A percentile compares a stretch with the other conserved stretches of the same genome.
phyloP scores from a whole-genome alignment of 2,329 filamentous ascomycete genomes.

The Cladosporium sp. region DNA sequence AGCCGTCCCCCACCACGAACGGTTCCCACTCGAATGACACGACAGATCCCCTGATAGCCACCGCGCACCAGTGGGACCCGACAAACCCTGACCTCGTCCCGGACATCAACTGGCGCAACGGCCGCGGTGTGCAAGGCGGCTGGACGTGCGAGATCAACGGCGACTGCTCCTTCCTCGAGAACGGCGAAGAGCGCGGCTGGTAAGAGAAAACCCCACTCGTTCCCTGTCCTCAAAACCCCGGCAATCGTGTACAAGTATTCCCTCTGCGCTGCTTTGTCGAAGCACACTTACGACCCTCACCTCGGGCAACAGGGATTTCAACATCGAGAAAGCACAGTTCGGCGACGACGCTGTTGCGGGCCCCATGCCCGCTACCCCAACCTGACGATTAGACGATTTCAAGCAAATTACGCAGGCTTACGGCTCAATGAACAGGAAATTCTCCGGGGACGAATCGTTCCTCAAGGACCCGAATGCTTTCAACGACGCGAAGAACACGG shows the following conservation, averaged over 20 bases:
- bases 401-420: conserved; percentile 7
- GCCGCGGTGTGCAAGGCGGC: conserved; percentile 61
- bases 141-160: conserved; percentile 79
- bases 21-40: conserved; percentile 6
- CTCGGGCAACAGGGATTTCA: conserved; percentile 26
- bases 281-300: conserved; percentile 22
- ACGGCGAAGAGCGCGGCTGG: conserved; percentile 85
- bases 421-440: conserved; percentile 36
- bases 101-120: conserved; percentile 49
- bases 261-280: background rate
- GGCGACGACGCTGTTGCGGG: background rate
- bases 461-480: conserved; percentile 34
- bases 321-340: conserved; percentile 22
- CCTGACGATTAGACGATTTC: background rate
- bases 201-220: conserved; percentile 38
- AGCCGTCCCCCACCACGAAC: conserved; percentile 13
- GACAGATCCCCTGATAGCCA: background rate
- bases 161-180: conserved; percentile 73
- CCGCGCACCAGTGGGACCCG: conserved; percentile 22
- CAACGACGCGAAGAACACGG: conserved; percentile 27
- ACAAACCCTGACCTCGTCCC: conserved; percentile 33
- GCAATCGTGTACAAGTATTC: background rate
- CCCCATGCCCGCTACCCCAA: background rate
- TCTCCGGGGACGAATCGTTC: conserved; percentile 55
- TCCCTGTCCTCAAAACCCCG: background rate